These are phyloP conservation scores for Uronychia binucleata DNA, from an alignment of 73 alveolate species.

Conservation along the genomic window DNA sequence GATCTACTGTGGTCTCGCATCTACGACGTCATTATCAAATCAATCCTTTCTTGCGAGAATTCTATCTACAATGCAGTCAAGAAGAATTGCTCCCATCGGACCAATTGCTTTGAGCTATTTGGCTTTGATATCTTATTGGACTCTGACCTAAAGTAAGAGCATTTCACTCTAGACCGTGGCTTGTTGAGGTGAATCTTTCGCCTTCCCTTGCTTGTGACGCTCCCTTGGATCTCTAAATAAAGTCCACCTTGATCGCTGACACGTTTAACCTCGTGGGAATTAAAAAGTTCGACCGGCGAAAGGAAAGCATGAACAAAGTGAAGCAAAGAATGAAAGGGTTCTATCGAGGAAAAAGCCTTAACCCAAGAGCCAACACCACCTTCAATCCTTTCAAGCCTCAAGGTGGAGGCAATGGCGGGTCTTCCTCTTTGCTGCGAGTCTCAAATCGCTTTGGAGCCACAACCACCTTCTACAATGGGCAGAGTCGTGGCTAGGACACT, in stretches of 20 bases:
- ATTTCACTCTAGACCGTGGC: constrained; percentile 89
- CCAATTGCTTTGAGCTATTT: constrained; percentile 45
- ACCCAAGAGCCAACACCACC: neutral
- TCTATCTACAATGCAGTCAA: constrained; percentile 35
- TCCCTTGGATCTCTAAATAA: constrained; percentile 87
- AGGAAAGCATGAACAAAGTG: constrained; percentile 60
- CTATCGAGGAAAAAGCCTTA: constrained; percentile 13
- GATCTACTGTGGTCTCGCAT: constrained; percentile 78
- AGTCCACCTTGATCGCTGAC: constrained; percentile 83
- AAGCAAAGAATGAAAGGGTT: constrained; percentile 43
- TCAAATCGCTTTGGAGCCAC: no score
- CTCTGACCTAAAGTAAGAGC: constrained; percentile 75
- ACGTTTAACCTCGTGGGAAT: constrained; percentile 85
- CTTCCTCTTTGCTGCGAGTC: no score
- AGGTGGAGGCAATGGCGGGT: neutral
- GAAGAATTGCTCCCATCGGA: constrained; percentile 1
- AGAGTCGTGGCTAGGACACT: neutral
- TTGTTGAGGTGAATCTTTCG: constrained; percentile 87
- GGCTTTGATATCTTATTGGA: constrained; percentile 47
- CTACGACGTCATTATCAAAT: constrained; percentile 77
- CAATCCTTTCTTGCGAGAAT: constrained; percentile 72
- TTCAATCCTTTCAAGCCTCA: neutral
- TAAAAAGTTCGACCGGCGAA: constrained; percentile 54
- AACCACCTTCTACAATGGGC: neutral
- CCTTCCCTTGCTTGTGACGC: constrained; percentile 85